These are phyloP conservation scores for Asterionellopsis glacialis DNA, from an alignment of 108 stramenopile species.

Conservation along the genomic window DNA sequence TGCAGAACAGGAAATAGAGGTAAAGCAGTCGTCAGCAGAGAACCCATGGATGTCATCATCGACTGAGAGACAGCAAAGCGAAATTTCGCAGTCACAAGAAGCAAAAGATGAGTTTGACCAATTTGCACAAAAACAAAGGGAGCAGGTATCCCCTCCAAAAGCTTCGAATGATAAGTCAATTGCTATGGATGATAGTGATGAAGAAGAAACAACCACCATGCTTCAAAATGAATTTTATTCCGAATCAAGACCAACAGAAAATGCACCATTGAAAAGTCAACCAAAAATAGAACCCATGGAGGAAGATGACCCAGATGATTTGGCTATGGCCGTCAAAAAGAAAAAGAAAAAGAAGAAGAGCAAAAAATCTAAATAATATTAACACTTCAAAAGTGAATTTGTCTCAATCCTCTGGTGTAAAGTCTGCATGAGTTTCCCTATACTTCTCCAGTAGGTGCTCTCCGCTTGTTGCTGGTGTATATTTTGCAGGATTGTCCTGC, in stretches of 20 bases:
- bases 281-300: constrained; percentile 1
- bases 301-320: constrained; percentile 33
- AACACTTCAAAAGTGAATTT: not conserved
- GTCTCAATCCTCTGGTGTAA: constrained; percentile 8
- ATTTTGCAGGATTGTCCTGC: constrained; percentile 35
- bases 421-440: constrained; percentile 43
- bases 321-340: constrained; percentile 30
- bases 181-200: constrained; percentile 49
- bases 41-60: too few relatives aligned
- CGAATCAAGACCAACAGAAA: not conserved
- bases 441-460: constrained; percentile 55
- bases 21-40: constrained; percentile 4
- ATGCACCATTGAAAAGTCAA: not conserved
- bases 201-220: constrained; percentile 61
- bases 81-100: constrained; percentile 1
- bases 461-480: constrained; percentile 43
- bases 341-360: constrained; percentile 34
- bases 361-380: not conserved
- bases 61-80: not conserved
- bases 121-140: not conserved
- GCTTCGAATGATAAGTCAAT: constrained; percentile 6
- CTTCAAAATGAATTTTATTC: constrained; percentile 59
- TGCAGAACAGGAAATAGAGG: constrained; percentile 14
- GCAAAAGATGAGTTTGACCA: constrained; percentile 14
- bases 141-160: not conserved